Evolutionary conservation across 2,329 filamentous ascomycete species (phyloP).

Genomic region (Fusarium oligoseptatum): DNA sequence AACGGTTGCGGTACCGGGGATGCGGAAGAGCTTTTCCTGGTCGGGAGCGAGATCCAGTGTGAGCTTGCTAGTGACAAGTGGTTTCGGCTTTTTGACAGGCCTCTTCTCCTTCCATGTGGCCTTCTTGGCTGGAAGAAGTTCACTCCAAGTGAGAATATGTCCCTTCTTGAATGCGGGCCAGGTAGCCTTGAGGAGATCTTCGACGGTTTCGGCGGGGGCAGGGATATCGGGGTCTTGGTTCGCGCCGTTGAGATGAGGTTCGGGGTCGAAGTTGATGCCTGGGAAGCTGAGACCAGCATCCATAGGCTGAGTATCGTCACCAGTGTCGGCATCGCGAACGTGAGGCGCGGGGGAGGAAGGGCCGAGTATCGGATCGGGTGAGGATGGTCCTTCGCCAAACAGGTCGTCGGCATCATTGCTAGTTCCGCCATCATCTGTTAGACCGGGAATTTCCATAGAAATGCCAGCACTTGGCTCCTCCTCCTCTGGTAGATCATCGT

Average conservation of each 20-base stretch:
- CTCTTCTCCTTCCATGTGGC: conserved; percentile 84
- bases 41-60: conserved; percentile 88
- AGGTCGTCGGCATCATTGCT: conserved; percentile 75
- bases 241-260: conserved; percentile 57
- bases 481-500: conserved; percentile 90
- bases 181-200: conserved; percentile 81
- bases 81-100: conserved; percentile 82
- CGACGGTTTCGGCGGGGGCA: conserved; percentile 77
- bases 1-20: conserved; percentile 71
- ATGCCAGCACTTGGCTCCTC: conserved; percentile 66
- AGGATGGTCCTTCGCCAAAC: conserved; percentile 73
- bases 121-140: conserved; percentile 84
- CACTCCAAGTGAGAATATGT: conserved; percentile 81
- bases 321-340: conserved; percentile 56
- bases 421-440: conserved; percentile 71
- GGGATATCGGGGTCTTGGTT: conserved; percentile 75
- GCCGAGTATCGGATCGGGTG: conserved; percentile 59
- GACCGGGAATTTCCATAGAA: conserved; percentile 63
- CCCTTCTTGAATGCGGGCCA: conserved; percentile 87
- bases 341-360: conserved; percentile 61
- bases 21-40: conserved; percentile 86
- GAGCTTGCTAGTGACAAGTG: conserved; percentile 87
- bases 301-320: conserved; percentile 51
- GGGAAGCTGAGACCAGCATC: conserved; percentile 53
- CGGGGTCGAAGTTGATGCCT: conserved; percentile 63